A percentile compares a stretch with the other conserved stretches of the same genome.
phyloP scores from a whole-genome alignment of 2,329 filamentous ascomycete species.

The Aspergillus sclerotialis region DNA sequence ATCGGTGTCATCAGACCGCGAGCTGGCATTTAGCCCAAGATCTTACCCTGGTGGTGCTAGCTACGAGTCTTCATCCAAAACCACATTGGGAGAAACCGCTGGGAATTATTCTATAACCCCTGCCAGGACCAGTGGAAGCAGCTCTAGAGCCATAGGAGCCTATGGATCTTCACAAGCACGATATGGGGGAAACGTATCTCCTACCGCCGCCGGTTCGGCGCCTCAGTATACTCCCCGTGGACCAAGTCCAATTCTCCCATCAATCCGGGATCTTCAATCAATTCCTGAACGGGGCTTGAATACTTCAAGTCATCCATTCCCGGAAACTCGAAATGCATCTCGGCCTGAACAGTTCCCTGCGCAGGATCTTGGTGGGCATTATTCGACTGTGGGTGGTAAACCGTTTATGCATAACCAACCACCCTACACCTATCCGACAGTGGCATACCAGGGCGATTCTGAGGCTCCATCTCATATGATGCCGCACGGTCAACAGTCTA shows the following conservation, averaged over 20 bases:
- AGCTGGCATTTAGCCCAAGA: conserved; percentile 22
- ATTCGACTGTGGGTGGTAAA: neutral
- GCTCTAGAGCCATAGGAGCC: conserved; percentile 13
- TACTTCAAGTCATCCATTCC: conserved; percentile 15
- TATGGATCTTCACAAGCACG: conserved; percentile 13
- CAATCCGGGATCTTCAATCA: conserved; percentile 30
- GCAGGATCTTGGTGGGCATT: conserved; percentile 10
- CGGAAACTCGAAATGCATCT: conserved; percentile 18
- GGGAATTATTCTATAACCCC: conserved; percentile 19
- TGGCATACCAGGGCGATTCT: conserved; percentile 23
- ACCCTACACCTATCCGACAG: conserved; percentile 20
- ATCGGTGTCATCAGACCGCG: conserved; percentile 21
- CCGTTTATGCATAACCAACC: conserved; percentile 20
- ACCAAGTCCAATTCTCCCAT: conserved; percentile 30
- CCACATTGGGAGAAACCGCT: conserved; percentile 14
- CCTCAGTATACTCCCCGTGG: conserved; percentile 21
- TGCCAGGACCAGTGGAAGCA: conserved; percentile 9
- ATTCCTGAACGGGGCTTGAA: conserved; percentile 21
- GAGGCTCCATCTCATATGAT: conserved; percentile 26
- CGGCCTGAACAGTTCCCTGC: conserved; percentile 19
- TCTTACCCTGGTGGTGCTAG: conserved; percentile 18
- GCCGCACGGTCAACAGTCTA: conserved; percentile 25
- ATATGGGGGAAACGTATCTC: conserved; percentile 7
- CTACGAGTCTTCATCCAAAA: conserved; percentile 12
- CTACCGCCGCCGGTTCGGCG: conserved; percentile 7